Percentiles rank a stretch among this genome's conserved stretches.
phyloP scores from a whole-genome alignment of 768 basidiomycete species.

The Cubamyces lactineus region DNA sequence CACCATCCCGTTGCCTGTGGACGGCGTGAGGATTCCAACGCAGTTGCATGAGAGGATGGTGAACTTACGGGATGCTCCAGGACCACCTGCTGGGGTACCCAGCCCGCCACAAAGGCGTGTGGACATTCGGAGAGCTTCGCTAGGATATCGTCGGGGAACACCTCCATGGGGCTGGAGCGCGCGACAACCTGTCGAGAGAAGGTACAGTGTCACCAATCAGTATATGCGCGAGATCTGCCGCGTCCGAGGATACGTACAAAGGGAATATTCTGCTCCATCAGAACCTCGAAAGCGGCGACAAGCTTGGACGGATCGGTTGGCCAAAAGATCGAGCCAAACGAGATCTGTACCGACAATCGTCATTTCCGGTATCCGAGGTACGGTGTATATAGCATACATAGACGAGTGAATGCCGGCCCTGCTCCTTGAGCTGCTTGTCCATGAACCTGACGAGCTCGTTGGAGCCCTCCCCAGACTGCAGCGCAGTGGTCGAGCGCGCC shows the following conservation, averaged over 20 bases:
- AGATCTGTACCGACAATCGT: constrained; percentile 18
- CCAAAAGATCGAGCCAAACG: constrained; percentile 30
- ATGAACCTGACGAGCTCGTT: constrained; percentile 21
- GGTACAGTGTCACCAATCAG: too few species aligned
- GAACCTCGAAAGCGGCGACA: constrained; percentile 23
- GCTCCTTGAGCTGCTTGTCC: constrained; percentile 10
- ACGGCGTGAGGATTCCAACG: too few species aligned
- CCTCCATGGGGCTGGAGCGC: neutral
- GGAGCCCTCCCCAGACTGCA: neutral
- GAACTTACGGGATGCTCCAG: constrained; percentile 7
- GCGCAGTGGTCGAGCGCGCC: neutral
- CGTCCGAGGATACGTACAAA: constrained; percentile 19
- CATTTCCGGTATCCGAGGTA: too few species aligned
- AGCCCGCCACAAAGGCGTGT: neutral
- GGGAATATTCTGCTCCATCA: constrained; percentile 26
- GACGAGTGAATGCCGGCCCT: constrained; percentile 25
- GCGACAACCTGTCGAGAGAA: neutral
- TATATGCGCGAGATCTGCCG: neutral
- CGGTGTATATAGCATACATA: constrained; percentile 17
- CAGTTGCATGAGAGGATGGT: too few species aligned
- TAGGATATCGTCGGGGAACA: neutral
- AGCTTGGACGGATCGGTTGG: constrained; percentile 20
- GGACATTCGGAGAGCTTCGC: neutral
- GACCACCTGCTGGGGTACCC: constrained; percentile 13
- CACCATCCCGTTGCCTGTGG: constrained; percentile 23